Percentiles rank a stretch among this genome's conserved stretches.
phyloP scores from a whole-genome alignment of 2,329 filamentous ascomycete genomes.

The Penicillium expansum region DNA sequence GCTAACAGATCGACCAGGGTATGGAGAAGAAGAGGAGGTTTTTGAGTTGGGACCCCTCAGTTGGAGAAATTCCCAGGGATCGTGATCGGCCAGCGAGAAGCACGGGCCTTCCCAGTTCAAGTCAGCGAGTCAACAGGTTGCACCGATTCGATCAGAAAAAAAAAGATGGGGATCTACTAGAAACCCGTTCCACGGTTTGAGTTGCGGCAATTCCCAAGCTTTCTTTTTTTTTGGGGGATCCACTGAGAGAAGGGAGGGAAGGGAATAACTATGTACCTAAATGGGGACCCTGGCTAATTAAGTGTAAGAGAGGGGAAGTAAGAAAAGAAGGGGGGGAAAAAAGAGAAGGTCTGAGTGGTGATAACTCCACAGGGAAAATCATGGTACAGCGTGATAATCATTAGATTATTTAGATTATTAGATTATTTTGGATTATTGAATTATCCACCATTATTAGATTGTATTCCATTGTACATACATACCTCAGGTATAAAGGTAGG shows the following conservation, averaged over 20 bases:
- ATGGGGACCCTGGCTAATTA: background rate
- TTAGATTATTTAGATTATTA: background rate
- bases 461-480: background rate
- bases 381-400: slow-evolving; percentile 1
- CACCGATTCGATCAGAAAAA: slow-evolving; percentile 25
- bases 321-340: background rate
- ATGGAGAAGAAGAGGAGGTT: slow-evolving; percentile 24
- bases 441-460: background rate
- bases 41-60: slow-evolving; percentile 25
- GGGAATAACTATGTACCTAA: slow-evolving; percentile 4
- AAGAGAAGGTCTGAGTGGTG: slow-evolving; percentile 4
- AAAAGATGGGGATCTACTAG: slow-evolving; percentile 24
- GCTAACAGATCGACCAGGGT: slow-evolving; percentile 31
- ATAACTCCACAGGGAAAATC: slow-evolving; percentile 2
- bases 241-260: slow-evolving; percentile 10
- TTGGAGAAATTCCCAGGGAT: slow-evolving; percentile 20
- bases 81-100: slow-evolving; percentile 22
- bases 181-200: slow-evolving; percentile 24
- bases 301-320: background rate
- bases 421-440: background rate
- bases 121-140: slow-evolving; percentile 25
- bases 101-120: slow-evolving; percentile 19
- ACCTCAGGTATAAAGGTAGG: no score
- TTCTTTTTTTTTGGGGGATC: slow-evolving; percentile 9
- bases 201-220: slow-evolving; percentile 32